phyloP scores from a whole-genome alignment of 163 green algal genomes.

The Trebouxia gelatinosa region DNA sequence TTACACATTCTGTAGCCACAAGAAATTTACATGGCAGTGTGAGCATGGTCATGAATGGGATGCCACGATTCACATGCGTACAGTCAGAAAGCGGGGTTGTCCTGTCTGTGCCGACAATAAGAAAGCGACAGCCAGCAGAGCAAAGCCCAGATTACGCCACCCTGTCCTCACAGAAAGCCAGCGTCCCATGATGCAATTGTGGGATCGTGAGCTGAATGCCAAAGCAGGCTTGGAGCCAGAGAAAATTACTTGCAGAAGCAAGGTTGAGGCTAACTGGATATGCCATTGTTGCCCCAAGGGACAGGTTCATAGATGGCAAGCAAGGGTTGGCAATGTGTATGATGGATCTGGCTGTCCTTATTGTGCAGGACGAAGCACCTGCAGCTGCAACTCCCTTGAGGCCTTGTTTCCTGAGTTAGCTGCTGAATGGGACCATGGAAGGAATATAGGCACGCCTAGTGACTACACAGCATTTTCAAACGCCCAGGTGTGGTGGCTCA shows the following conservation, averaged over 20 bases:
- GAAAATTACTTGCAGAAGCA: background rate
- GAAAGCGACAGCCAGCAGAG: background rate
- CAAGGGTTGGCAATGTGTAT: background rate
- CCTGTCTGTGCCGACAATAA: background rate
- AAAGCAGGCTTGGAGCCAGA: background rate
- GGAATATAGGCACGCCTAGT: background rate
- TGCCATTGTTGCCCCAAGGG: background rate
- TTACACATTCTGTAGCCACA: background rate
- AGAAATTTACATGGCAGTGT: background rate
- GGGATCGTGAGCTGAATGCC: background rate
- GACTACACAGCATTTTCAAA: background rate
- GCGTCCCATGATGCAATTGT: background rate
- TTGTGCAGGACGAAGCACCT: background rate
- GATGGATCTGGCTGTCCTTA: background rate
- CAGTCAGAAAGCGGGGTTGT: background rate
- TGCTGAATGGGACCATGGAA: background rate
- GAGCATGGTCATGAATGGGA: background rate
- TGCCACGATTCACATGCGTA: background rate
- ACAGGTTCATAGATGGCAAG: background rate
- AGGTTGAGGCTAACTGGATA: background rate
- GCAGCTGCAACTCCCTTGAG: constrained; percentile 3
- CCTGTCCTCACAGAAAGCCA: background rate
- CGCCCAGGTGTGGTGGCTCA: background rate
- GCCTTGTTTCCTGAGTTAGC: background rate
- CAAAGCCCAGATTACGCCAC: no score